Evolutionary conservation across 2,329 filamentous ascomycete species (phyloP).

Genomic region (Aspergillus sp.): DNA sequence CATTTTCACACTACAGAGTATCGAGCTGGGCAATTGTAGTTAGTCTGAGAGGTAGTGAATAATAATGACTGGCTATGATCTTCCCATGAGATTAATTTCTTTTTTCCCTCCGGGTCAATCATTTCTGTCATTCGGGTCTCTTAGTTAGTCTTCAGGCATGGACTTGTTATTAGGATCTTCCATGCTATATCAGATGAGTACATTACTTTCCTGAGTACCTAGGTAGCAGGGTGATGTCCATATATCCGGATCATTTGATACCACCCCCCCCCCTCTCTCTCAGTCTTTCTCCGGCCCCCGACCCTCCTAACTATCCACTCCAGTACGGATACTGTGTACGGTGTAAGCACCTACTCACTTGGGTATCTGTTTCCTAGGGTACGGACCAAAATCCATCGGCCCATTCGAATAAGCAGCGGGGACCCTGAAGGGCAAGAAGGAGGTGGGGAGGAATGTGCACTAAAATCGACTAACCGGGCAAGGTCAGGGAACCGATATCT

Average conservation of each 20-base stretch:
- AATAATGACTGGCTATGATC: background rate
- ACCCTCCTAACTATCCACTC: background rate
- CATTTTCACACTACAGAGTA: background rate
- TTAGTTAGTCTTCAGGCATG: background rate
- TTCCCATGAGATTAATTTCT: background rate
- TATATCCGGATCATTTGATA: background rate
- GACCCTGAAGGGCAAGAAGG: background rate
- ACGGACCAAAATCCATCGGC: background rate
- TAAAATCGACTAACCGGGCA: background rate
- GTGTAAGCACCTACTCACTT: background rate
- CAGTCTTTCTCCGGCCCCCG: background rate
- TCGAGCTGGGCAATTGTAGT: background rate
- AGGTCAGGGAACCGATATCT: background rate
- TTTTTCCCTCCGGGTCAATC: background rate
- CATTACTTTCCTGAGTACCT: too few relatives aligned
- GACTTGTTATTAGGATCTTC: constrained; percentile 4
- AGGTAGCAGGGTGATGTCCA: background rate
- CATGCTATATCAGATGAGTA: background rate
- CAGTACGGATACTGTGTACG: too few relatives aligned
- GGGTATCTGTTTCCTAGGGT: constrained; percentile 2
- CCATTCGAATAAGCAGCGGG: constrained; percentile 3
- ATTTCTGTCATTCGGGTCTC: too few relatives aligned
- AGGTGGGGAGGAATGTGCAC: constrained; percentile 8
- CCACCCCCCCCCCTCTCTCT: too few relatives aligned
- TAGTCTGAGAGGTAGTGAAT: background rate